A percentile compares a stretch with the other conserved stretches of the same genome.
Conservation (phyloP, 2,329 filamentous ascomycete genomes). For the Beauveria australis region DNA sequence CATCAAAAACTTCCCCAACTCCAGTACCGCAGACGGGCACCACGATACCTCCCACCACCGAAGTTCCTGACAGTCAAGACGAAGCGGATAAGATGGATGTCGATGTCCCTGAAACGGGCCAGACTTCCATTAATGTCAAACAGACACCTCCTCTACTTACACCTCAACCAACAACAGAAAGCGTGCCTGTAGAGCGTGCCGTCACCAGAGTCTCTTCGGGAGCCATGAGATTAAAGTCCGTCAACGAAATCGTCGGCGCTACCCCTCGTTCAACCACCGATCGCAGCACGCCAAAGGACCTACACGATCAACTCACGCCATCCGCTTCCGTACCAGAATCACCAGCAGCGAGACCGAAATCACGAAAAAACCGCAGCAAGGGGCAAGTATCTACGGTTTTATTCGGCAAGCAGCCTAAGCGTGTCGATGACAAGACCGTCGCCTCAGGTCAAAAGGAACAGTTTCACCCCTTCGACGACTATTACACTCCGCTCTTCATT, state of each 20-base stretch:
- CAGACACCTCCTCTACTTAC: constrained; percentile 11
- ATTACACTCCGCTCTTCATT: constrained; percentile 55
- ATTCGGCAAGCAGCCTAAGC: constrained; percentile 60
- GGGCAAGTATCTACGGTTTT: constrained; percentile 67
- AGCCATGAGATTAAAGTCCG: constrained; percentile 62
- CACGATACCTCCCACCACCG: constrained; percentile 2
- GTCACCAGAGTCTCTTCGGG: constrained; percentile 64
- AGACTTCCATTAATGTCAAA: neutral
- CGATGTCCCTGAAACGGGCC: constrained; percentile 19
- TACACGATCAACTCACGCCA: constrained; percentile 30
- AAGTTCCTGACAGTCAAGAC: constrained; percentile 30
- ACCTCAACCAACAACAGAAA: constrained; percentile 14
- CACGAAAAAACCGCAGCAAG: constrained; percentile 52
- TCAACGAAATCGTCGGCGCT: constrained; percentile 62
- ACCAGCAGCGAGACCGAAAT: constrained; percentile 27
- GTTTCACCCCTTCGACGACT: constrained; percentile 47
- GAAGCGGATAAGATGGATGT: constrained; percentile 28
- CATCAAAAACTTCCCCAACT: neutral
- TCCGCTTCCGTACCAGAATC: constrained; percentile 37
- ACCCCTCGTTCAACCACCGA: constrained; percentile 31
- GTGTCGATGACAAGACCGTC: constrained; percentile 38
- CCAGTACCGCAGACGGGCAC: neutral
- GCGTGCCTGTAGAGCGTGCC: constrained; percentile 38
- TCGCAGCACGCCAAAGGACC: constrained; percentile 19
- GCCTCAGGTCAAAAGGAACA: constrained; percentile 32